A percentile compares a stretch with the other conserved stretches of the same genome.
These are phyloP conservation scores for Exophiala aquamarina DNA, from an alignment of 2,329 filamentous ascomycete species.

Conservation along the genomic window DNA sequence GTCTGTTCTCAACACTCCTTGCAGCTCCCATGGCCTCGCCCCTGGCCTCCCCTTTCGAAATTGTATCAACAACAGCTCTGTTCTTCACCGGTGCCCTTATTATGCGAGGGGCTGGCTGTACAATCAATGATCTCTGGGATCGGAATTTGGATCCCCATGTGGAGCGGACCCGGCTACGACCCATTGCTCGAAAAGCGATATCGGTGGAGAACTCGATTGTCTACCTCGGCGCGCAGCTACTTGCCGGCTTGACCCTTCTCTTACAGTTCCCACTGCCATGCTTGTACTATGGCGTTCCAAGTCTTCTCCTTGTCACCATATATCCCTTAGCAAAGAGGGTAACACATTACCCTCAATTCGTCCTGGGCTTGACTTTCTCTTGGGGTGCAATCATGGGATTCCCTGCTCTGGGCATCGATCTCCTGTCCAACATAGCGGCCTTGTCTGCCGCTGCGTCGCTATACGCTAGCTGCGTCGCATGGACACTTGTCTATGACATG, in stretches of 20 bases:
- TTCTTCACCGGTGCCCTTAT: slow-evolving; percentile 48
- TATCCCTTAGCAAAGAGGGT: slow-evolving; percentile 56
- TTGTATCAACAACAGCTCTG: slow-evolving; percentile 39
- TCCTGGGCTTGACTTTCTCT: slow-evolving; percentile 53
- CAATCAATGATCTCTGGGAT: slow-evolving; percentile 59
- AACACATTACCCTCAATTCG: slow-evolving; percentile 54
- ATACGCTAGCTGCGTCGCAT: slow-evolving; percentile 48
- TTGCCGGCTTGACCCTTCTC: slow-evolving; percentile 43
- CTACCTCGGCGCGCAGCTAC: slow-evolving; percentile 45
- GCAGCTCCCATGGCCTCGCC: slow-evolving; percentile 40
- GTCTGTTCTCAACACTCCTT: slow-evolving; percentile 48
- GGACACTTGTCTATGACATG: slow-evolving; percentile 53
- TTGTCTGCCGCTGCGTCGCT: slow-evolving; percentile 41
- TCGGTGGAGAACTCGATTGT: slow-evolving; percentile 44
- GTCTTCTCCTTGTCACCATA: slow-evolving; percentile 43
- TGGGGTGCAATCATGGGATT: slow-evolving; percentile 52
- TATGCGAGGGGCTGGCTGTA: slow-evolving; percentile 52
- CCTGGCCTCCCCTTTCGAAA: slow-evolving; percentile 33
- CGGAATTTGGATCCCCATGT: slow-evolving; percentile 55
- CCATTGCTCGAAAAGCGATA: slow-evolving; percentile 53
- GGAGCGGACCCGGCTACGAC: slow-evolving; percentile 51
- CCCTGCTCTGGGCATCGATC: slow-evolving; percentile 46
- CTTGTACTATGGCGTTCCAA: slow-evolving; percentile 45
- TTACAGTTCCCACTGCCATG: slow-evolving; percentile 43
- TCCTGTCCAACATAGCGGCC: slow-evolving; percentile 39